These are phyloP conservation scores for Allium fistulosum DNA, from an alignment of 106 monocot species.

Conservation along the genomic window DNA sequence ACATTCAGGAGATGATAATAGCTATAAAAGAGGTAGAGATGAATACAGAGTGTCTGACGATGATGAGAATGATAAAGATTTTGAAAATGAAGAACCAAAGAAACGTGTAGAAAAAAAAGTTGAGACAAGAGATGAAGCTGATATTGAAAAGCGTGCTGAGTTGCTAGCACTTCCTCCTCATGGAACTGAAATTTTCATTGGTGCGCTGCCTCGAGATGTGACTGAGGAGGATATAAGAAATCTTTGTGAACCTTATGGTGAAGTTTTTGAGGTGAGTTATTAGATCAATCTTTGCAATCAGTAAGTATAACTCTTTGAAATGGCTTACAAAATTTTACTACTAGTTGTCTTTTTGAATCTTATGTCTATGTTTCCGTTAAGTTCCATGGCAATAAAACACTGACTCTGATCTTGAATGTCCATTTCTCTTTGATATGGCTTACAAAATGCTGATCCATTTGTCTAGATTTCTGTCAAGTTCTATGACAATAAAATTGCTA, in stretches of 20 bases:
- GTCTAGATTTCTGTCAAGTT: neutral
- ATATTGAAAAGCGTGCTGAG: slow-evolving; percentile 38
- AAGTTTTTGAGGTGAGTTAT: slow-evolving; percentile 39
- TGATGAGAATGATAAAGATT: neutral
- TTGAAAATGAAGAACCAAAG: slow-evolving; percentile 1
- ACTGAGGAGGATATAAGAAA: slow-evolving; percentile 36
- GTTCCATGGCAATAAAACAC: too few species aligned
- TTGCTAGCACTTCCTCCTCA: slow-evolving; percentile 64
- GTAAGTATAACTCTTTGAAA: too few species aligned
- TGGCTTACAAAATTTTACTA: neutral
- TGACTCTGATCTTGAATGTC: too few species aligned
- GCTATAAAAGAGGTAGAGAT: slow-evolving; percentile 19
- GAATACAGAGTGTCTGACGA: slow-evolving; percentile 8
- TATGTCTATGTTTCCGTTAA: neutral
- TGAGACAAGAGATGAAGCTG: slow-evolving; percentile 22
- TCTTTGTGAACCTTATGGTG: slow-evolving; percentile 43
- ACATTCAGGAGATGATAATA: slow-evolving; percentile 2
- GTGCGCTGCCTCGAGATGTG: slow-evolving; percentile 30
- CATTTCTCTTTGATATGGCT: too few species aligned
- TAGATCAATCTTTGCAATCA: too few species aligned
- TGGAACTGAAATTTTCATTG: slow-evolving; percentile 64
- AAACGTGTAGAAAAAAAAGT: slow-evolving; percentile 3
- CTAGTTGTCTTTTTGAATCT: neutral
- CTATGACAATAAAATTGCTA: neutral
- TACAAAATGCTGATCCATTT: neutral